Evolutionary conservation across 2,329 filamentous ascomycete genomes (phyloP).

Genomic region (Microcyclosporella mali): DNA sequence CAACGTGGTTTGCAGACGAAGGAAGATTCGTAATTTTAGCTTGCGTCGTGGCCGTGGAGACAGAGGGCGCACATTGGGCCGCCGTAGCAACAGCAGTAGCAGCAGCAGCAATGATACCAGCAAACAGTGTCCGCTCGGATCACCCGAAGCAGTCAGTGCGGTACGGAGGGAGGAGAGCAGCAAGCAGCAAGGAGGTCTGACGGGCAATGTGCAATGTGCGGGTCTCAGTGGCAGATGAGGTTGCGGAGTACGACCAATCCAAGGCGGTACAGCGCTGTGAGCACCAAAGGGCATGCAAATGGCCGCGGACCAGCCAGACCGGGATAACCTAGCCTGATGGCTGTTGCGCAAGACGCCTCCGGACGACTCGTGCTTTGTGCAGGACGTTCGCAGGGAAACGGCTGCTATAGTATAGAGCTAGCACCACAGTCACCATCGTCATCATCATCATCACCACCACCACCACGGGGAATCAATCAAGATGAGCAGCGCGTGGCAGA

Average conservation of each 20-base stretch:
- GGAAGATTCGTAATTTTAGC: neutral
- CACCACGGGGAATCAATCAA: too few species aligned
- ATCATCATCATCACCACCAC: too few species aligned
- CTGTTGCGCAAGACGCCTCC: neutral
- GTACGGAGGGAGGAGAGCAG: too few species aligned
- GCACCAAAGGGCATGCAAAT: neutral
- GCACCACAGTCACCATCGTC: neutral
- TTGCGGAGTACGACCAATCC: neutral
- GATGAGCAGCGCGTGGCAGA: neutral
- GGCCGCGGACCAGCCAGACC: neutral
- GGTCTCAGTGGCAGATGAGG: too few species aligned
- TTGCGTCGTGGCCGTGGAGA: neutral
- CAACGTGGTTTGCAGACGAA: neutral
- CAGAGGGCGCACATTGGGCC: neutral
- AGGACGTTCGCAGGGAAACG: neutral
- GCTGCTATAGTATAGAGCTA: neutral
- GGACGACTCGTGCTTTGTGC: neutral
- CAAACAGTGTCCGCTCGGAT: too few species aligned
- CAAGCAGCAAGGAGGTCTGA: too few species aligned
- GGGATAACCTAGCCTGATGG: neutral
- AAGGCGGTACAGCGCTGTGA: neutral
- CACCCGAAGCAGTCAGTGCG: too few species aligned
- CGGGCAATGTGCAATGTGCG: too few species aligned
- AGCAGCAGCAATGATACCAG: neutral
- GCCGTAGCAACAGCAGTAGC: neutral